phyloP scores from a whole-genome alignment of 2,329 filamentous ascomycete species.

The Seiridium unicorne region DNA sequence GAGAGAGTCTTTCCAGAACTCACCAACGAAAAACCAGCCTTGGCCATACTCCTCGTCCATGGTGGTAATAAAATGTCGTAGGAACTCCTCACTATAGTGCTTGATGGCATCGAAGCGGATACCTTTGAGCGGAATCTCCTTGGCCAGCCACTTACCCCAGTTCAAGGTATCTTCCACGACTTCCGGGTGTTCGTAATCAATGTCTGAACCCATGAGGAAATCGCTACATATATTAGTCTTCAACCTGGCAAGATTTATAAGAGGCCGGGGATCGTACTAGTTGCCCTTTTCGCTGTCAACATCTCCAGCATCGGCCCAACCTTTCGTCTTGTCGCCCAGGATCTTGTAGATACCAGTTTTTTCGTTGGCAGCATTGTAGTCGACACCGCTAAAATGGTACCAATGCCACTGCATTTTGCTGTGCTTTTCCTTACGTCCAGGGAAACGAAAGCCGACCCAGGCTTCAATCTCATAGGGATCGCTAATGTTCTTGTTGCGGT shows the following conservation, averaged over 20 bases:
- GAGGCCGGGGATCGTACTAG: slow-evolving; percentile 6
- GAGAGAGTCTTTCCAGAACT: slow-evolving; percentile 65
- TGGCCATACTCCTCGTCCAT: slow-evolving; percentile 33
- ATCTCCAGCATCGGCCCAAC: slow-evolving; percentile 45
- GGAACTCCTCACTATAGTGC: slow-evolving; percentile 26
- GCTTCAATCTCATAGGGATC: slow-evolving; percentile 62
- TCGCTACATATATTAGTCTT: background rate
- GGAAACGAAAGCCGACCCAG: slow-evolving; percentile 68
- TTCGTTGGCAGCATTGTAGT: slow-evolving; percentile 57
- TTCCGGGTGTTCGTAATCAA: slow-evolving; percentile 30
- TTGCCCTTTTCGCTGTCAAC: slow-evolving; percentile 61
- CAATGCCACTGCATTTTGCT: slow-evolving; percentile 63
- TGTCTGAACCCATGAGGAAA: slow-evolving; percentile 31
- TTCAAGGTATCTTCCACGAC: slow-evolving; percentile 27
- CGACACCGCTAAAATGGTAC: slow-evolving; percentile 67
- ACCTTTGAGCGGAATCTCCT: slow-evolving; percentile 27
- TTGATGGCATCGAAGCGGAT: slow-evolving; percentile 34
- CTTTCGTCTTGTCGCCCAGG: slow-evolving; percentile 48
- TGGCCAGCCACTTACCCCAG: slow-evolving; percentile 31
- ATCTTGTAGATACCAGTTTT: slow-evolving; percentile 66
- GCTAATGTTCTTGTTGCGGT: slow-evolving; percentile 44
- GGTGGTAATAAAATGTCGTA: slow-evolving; percentile 10
- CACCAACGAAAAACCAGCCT: slow-evolving; percentile 64
- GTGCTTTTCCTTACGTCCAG: slow-evolving; percentile 58
- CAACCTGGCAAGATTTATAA: background rate